phyloP scores from a whole-genome alignment of 2,329 filamentous ascomycete species.

The Aspergillus neoniger region DNA sequence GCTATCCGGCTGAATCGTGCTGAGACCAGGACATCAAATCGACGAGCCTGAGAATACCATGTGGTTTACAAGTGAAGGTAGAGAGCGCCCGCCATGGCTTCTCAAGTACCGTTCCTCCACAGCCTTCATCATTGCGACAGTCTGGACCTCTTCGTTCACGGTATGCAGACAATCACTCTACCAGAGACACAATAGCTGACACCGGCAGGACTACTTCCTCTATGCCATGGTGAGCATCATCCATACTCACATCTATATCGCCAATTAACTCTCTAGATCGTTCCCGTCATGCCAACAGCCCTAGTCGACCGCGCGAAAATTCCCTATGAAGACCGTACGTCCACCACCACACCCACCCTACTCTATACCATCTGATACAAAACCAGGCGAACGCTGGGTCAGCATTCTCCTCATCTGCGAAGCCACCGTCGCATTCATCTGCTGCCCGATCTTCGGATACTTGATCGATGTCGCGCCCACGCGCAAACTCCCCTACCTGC shows the following conservation, averaged over 20 bases:
- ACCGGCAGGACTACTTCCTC: constrained; percentile 29
- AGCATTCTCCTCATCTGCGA: constrained; percentile 34
- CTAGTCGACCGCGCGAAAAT: constrained; percentile 27
- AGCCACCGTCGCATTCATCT: constrained; percentile 29
- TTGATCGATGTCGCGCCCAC: constrained; percentile 35
- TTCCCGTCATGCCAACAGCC: constrained; percentile 34
- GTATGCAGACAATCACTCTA: constrained; percentile 18
- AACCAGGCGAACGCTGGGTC: constrained; percentile 32
- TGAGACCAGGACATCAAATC: background rate
- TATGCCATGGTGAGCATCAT: constrained; percentile 32
- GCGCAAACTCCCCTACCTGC: constrained; percentile 59
- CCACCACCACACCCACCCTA: background rate
- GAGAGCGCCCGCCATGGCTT: constrained; percentile 25
- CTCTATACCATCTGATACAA: background rate
- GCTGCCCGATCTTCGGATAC: constrained; percentile 33
- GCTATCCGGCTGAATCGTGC: background rate
- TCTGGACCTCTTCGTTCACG: constrained; percentile 42
- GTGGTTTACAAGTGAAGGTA: background rate
- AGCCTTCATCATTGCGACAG: constrained; percentile 60
- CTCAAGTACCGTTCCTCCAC: constrained; percentile 60
- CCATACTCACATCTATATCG: background rate
- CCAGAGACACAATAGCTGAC: background rate
- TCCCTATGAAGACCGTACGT: constrained; percentile 29
- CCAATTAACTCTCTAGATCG: constrained; percentile 23
- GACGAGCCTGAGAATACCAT: background rate